Conservation (phyloP, 495 filamentous ascomycete species). For the Penicillium nucicola region DNA sequence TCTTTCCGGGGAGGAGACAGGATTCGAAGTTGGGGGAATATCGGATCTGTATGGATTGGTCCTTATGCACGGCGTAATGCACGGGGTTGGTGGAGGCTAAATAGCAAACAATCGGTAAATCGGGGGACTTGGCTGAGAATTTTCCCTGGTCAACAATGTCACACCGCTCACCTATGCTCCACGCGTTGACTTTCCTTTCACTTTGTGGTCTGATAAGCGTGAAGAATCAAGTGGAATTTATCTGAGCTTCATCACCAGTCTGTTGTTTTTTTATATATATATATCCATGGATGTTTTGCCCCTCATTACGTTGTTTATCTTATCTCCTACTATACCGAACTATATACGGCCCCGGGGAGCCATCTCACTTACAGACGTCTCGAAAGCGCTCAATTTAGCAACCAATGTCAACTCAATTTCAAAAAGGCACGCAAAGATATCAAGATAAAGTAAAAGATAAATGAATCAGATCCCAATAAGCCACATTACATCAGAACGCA, state of each 20-base stretch:
- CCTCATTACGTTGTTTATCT: neutral
- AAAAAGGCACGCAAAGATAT: neutral
- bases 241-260: too few species aligned
- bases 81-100: neutral
- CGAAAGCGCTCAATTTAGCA: neutral
- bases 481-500: conserved; percentile 51
- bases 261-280: too few species aligned
- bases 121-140: conserved; percentile 23
- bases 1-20: conserved; percentile 3
- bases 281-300: too few species aligned
- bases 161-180: conserved; percentile 20
- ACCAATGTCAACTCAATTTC: neutral
- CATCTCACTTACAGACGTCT: too few species aligned
- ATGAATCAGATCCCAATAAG: neutral
- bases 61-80: neutral
- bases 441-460: too few species aligned
- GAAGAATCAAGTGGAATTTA: too few species aligned
- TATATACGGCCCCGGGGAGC: too few species aligned
- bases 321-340: too few species aligned
- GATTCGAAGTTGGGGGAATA: neutral
- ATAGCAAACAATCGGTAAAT: conserved; percentile 14
- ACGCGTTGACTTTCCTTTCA: conserved; percentile 27
- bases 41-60: neutral
- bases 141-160: conserved; percentile 12
- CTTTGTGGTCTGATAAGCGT: too few species aligned